Evolutionary conservation across 495 filamentous ascomycete species (phyloP).

Genomic region (Alectoria sarmentosa): DNA sequence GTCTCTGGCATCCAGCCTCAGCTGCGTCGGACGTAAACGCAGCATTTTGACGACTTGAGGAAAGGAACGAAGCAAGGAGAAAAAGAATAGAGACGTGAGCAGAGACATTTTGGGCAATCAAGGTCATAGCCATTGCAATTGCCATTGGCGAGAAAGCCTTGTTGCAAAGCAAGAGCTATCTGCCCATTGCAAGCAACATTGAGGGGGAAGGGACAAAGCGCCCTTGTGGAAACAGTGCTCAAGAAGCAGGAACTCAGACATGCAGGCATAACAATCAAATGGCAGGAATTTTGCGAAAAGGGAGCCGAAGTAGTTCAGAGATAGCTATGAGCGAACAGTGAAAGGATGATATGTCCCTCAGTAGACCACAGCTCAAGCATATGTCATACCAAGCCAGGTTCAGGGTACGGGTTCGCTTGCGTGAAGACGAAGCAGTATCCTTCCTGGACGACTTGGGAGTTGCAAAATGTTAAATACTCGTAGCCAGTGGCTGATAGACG

Average conservation of each 20-base stretch:
- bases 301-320: not conserved
- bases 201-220: not conserved
- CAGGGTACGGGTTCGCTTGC: too few relatives aligned
- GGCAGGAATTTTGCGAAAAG: not conserved
- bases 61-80: not conserved
- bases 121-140: not conserved
- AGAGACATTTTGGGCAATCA: not conserved
- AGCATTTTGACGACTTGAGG: constrained; percentile 15
- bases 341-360: not conserved
- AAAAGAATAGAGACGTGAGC: not conserved
- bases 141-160: not conserved
- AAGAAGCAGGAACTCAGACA: not conserved
- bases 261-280: not conserved
- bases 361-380: not conserved
- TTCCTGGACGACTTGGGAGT: not conserved
- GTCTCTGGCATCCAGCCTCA: constrained; percentile 22
- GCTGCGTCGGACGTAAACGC: constrained; percentile 20
- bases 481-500: too few relatives aligned
- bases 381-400: not conserved
- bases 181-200: not conserved
- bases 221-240: not conserved
- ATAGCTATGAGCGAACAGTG: not conserved
- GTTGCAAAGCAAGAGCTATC: not conserved
- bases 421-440: not conserved
- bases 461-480: not conserved